Evolutionary conservation across 805 yeast species (phyloP), one percentile per base, ranked within the genome.

Genomic region (Gaillardinia entomophila): DNA sequence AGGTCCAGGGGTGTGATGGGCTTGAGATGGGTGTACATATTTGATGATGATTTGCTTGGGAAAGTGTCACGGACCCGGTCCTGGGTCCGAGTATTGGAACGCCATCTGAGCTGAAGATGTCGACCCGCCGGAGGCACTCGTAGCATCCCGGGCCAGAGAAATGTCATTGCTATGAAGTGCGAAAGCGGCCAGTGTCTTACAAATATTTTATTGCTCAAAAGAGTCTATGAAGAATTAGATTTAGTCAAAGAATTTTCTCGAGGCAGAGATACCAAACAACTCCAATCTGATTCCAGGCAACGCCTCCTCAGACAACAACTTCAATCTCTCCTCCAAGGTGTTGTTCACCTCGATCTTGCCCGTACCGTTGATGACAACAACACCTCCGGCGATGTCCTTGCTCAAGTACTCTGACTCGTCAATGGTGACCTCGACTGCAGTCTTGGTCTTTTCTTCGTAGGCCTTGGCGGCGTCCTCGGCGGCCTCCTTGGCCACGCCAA

Each of bases 291-390:
- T 79, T 34, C 89, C 94, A 30, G 99, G 99, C 46, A 92, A 75
- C 6, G 96, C 83, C 51, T 79, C 85, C 56, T 84, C 83, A 24
- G 83, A 74, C 49, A 92, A 72, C 41, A 92, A 64, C 50, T 80
- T 75, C 53, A 92, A 77, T 66, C 99, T 85, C 70, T 89, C 97
- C 52, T 88, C 96, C 51, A 92, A 73, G 30, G 98, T 89, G 69
- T 92, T 92, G 64, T 85, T 73, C 35, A 92, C 86, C 48, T 82
- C 89, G 45, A 92, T 88, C 65, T 83, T 86, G 34, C 94, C 95
- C 27, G 74, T 58, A 24, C 74, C 73, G 54, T 83, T 84, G 35
- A 73, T 58, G 30, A 86, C 71, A 29, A 87, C 60, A 25, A 79
- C 86, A 55, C 99, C 99, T 43, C 99, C 99, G 24, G 90, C 79